phyloP scores from a whole-genome alignment of 2,329 filamentous ascomycete genomes.

The Fusarium sp. region DNA sequence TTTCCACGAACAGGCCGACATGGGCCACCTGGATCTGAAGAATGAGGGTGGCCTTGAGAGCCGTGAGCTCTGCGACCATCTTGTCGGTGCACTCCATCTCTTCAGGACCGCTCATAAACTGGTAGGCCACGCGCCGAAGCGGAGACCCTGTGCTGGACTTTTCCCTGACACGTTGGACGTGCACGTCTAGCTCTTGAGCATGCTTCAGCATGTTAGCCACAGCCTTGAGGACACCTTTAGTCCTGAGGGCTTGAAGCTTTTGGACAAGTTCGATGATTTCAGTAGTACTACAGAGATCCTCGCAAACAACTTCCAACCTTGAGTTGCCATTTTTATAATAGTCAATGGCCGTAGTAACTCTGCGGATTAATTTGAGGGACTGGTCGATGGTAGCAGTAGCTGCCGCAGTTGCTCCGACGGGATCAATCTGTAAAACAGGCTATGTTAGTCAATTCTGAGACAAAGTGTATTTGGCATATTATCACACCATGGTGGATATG shows the following conservation, averaged over 20 bases:
- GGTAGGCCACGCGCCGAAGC: not conserved
- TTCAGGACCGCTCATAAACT: constrained; percentile 14
- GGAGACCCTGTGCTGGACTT: not conserved
- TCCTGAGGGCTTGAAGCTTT: not conserved
- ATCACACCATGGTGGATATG: not conserved
- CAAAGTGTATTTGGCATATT: not conserved
- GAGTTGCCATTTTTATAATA: constrained; percentile 4
- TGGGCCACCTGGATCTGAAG: constrained; percentile 15
- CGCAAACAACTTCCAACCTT: not conserved
- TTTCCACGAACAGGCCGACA: not conserved
- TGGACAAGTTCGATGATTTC: constrained; percentile 15
- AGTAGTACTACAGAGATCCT: not conserved
- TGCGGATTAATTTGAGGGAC: constrained; percentile 5
- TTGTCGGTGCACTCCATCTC: not conserved
- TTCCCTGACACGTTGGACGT: constrained; percentile 2
- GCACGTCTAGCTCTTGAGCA: constrained; percentile 1
- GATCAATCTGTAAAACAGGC: not conserved
- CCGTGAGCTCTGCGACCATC: constrained; percentile 3
- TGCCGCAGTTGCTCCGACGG: constrained; percentile 2
- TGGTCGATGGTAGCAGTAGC: constrained; percentile 9
- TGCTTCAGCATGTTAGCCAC: constrained; percentile 5
- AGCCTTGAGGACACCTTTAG: not conserved
- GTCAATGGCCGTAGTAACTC: constrained; percentile 5
- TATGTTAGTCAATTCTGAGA: not conserved
- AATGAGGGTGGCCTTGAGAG: constrained; percentile 3